Evolutionary conservation across 2,329 filamentous ascomycete species (phyloP).

Genomic region (Xylariales sp.): DNA sequence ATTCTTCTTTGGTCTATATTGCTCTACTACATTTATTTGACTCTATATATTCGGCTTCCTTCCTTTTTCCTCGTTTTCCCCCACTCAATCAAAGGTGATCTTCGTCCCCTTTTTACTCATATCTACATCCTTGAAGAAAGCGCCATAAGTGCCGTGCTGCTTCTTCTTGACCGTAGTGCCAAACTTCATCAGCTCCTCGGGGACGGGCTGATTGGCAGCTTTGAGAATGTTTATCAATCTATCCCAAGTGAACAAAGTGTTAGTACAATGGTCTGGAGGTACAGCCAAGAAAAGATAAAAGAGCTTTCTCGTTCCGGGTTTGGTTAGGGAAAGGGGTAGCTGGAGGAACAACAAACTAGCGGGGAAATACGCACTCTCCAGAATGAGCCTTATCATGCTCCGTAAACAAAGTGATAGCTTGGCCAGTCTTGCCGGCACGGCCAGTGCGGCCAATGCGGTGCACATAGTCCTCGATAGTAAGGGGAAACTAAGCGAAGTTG

Average conservation of each 20-base stretch:
- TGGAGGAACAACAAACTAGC: no score
- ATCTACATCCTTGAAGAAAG: constrained; percentile 89
- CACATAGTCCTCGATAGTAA: constrained; percentile 96
- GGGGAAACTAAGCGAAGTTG: constrained; percentile 58
- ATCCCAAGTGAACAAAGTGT: constrained; percentile 14
- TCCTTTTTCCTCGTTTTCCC: no score
- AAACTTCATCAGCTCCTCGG: constrained; percentile 88
- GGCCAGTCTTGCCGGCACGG: constrained; percentile 81
- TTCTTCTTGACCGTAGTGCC: constrained; percentile 99
- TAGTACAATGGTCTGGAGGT: no score
- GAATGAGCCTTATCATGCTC: constrained; percentile 91
- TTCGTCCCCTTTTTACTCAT: constrained; percentile 82
- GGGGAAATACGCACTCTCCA: constrained; percentile 81
- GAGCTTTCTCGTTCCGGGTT: no score
- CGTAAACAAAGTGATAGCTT: constrained; percentile 91
- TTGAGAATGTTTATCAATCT: constrained; percentile 92
- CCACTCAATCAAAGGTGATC: constrained; percentile 91
- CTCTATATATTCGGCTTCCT: no score
- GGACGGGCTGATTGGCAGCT: constrained; percentile 86
- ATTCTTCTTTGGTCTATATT: no score
- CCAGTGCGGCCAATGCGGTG: constrained; percentile 95
- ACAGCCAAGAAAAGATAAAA: no score
- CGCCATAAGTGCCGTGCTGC: constrained; percentile 89
- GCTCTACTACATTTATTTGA: no score
- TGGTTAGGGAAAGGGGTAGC: no score